Base-by-base conservation (phyloP, 2,329 filamentous ascomycete species). In the Colletotrichum sp. region DNA sequence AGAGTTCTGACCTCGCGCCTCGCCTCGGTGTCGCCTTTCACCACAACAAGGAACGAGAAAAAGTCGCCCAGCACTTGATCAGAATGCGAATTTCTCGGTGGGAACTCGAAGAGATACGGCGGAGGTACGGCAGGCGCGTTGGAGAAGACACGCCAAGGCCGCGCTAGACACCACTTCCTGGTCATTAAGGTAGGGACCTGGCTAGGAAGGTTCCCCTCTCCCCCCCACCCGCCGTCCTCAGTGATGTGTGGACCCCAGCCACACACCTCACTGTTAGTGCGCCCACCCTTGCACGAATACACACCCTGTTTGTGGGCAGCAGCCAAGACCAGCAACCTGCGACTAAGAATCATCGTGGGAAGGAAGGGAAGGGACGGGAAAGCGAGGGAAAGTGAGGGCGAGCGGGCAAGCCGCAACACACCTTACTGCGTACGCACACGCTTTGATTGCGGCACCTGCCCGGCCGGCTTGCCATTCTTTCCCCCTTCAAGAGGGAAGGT, bases 401-500 rank as follows among this genome's bases (percentile, higher is more conserved):
- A 24, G 30, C 36, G 21, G 24, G 60, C 63, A 36, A 75, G 43
- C 43, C 43, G 43, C 43, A 59, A 60, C 34, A 52, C 48, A 32
- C 13, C 26, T 34, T 18, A 32, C 16, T 63, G 21, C 10, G 13
- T 21, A 30, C 36, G 48, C 16, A 24, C 39, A 70, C 32, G 26
- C n/a, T 57, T 34, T 21, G 30, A 57, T 68, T 39, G 66, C 66
- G 52, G 55, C 36, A 48, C 68, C 68, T 48, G 39, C 43, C 60
- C 55, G 71, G 69, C 64, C 55, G 63, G 69, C 68, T 24, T 39
- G 71, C 65, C 69, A 48, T 30, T 68, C 59, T 32, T 59, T 24
- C 34, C 65, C 32, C 55, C 71, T 66, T 30, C 64, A 76, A 76
- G 34, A 76, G 74, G 74, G 36, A 76, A 76, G 64, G 74, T 74